phyloP scores from a whole-genome alignment of 1,284 basidiomycete species.

The Marasmius oreades region DNA sequence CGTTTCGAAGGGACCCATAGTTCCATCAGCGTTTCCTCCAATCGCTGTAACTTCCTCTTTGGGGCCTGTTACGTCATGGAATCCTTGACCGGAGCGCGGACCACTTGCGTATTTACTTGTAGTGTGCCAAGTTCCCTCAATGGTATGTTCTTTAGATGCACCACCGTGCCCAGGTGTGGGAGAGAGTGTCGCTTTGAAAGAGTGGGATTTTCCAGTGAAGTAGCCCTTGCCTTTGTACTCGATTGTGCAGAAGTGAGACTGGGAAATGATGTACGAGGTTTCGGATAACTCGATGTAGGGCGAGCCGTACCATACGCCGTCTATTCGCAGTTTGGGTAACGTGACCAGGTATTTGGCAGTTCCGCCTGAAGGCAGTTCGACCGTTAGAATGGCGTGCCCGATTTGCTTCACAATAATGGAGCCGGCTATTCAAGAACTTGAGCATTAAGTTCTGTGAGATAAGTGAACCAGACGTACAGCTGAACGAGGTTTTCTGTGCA shows the following conservation, averaged over 20 bases:
- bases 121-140: constrained; percentile 90
- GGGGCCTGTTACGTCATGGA: constrained; percentile 61
- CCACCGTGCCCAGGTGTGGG: constrained; percentile 29
- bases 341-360: constrained; percentile 88
- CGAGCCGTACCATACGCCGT: constrained; percentile 53
- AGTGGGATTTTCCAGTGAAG: constrained; percentile 91
- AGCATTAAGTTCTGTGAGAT: constrained; percentile 5
- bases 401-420: constrained; percentile 91
- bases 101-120: constrained; percentile 49
- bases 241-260: constrained; percentile 53
- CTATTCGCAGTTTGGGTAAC: constrained; percentile 77
- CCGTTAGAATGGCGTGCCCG: constrained; percentile 85
- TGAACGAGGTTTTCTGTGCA: constrained; percentile 96
- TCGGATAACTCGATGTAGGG: constrained; percentile 92
- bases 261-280: constrained; percentile 79
- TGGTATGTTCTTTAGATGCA: constrained; percentile 40
- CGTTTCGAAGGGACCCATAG: constrained; percentile 83
- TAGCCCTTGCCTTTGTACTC: constrained; percentile 97
- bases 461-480: constrained; percentile 43
- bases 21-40: constrained; percentile 45
- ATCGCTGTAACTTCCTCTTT: constrained; percentile 75
- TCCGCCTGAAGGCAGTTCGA: constrained; percentile 55
- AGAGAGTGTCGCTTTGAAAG: constrained; percentile 81
- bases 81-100: constrained; percentile 41
- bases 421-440: constrained; percentile 38